Evolutionary conservation across 2,329 filamentous ascomycete species (phyloP), one percentile per base, ranked within the genome.

Genomic region (Coniochaeta pulveracea): DNA sequence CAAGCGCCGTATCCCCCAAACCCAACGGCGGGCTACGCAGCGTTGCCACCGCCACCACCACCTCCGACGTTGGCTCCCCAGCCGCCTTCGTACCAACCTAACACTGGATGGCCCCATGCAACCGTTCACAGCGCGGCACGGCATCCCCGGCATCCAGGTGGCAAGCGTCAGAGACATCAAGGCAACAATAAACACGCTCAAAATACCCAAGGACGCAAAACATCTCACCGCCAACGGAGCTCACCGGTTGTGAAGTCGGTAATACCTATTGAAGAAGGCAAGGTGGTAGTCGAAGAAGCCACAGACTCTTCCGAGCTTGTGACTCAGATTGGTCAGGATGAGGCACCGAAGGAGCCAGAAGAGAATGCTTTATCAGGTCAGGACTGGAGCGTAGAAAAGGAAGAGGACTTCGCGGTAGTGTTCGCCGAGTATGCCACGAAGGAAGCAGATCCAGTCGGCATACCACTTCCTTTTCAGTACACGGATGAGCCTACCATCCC

Each of bases 391-490:
- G 29, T 41, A 10, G 49, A 55, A 10, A 56, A 50, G 26, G 48
- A 58, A 11, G 61, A 60, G 54, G 57, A 65, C 6, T 47, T 56
- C 35, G 42, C 57, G 26, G 47, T 45, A 8, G 50, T 61, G 5
- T 65, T 66, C 35, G 46, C 51, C 8, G 57, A 61, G 25, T 40
- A 48, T 21, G 36, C 49, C 4, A 41, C 40, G 9, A 56, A 58
- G 35, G 50, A 53, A 6, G 58, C 60, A n/a, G 63, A 68, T 23
- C 57, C 61, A n/a, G 58, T 66, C 34, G 61, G 59, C 10, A 64
- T 58, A 37, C 63, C 64, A 14, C 48, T 69, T 2, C 54, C 61
- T 4, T 40, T 46, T 11, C 47, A 51, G 12, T 67, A 62, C 37
- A 58, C 52, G 24, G 61, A 65, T 14, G 56, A 61, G 11, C 55